Evolutionary conservation across 176 grass and related monocot species (phyloP).

Genomic region (Phyllostachys edulis): DNA sequence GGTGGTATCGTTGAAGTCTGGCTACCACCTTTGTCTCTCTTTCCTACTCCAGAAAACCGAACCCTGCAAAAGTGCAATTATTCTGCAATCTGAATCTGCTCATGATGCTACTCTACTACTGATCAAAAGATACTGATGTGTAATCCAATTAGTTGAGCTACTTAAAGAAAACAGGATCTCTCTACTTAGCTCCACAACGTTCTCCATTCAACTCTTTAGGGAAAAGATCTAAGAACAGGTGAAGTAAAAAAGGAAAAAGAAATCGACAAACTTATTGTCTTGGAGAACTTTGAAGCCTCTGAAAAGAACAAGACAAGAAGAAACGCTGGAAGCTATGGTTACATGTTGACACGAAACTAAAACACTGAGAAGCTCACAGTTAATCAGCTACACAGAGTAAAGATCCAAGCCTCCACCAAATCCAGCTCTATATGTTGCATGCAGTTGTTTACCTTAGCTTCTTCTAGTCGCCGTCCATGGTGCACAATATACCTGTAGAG

Average conservation of each 20-base stretch:
- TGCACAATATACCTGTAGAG: constrained; percentile 46
- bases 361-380: constrained; percentile 27
- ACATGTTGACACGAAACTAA: not conserved
- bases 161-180: not conserved
- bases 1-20: not conserved
- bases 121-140: not conserved
- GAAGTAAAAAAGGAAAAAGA: not conserved
- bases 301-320: not conserved
- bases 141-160: not conserved
- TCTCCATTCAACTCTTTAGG: not conserved
- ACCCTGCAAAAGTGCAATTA: constrained; percentile 28
- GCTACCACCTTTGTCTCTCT: constrained; percentile 24
- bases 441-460: constrained; percentile 24
- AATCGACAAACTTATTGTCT: not conserved
- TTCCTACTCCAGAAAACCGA: constrained; percentile 38
- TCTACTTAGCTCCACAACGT: not conserved
- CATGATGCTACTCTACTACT: not conserved
- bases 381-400: not conserved
- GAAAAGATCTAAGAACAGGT: not conserved
- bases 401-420: constrained; percentile 28
- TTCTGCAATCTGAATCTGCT: not conserved
- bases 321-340: not conserved
- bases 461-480: constrained; percentile 33
- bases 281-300: not conserved
- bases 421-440: not conserved